phyloP scores from a whole-genome alignment of 306 rosid species.

The Sophora flavescens region DNA sequence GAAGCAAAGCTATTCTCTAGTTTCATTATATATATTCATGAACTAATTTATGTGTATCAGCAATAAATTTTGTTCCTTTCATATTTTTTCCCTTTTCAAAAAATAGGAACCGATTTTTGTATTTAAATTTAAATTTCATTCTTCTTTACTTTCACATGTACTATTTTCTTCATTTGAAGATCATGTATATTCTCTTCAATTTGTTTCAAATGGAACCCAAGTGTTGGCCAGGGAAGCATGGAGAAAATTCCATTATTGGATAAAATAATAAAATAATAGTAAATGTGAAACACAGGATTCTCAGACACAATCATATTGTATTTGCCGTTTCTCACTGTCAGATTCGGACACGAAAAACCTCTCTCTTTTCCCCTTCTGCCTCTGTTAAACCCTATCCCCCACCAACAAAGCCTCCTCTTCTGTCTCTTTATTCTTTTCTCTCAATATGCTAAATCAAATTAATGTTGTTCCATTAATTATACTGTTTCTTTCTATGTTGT shows the following conservation, averaged over 20 bases:
- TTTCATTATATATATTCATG: too few species aligned
- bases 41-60: too few species aligned
- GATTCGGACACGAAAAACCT: not conserved
- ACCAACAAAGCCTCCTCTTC: not conserved
- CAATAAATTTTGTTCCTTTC: too few species aligned
- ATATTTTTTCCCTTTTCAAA: too few species aligned
- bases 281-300: not conserved
- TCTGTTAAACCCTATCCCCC: conserved; percentile 23
- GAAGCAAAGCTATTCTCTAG: too few species aligned
- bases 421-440: not conserved
- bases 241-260: not conserved
- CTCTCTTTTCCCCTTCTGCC: conserved; percentile 17
- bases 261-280: not conserved
- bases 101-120: too few species aligned
- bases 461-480: not conserved
- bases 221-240: not conserved
- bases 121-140: too few species aligned
- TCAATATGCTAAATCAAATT: not conserved
- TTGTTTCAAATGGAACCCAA: not conserved
- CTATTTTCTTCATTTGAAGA: too few species aligned
- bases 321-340: not conserved
- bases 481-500: not conserved
- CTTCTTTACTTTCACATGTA: too few species aligned
- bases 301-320: not conserved
- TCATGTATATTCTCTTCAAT: not conserved